phyloP scores from a whole-genome alignment of 1,139 yeast genomes.

The Sporopachydermia cereana region DNA sequence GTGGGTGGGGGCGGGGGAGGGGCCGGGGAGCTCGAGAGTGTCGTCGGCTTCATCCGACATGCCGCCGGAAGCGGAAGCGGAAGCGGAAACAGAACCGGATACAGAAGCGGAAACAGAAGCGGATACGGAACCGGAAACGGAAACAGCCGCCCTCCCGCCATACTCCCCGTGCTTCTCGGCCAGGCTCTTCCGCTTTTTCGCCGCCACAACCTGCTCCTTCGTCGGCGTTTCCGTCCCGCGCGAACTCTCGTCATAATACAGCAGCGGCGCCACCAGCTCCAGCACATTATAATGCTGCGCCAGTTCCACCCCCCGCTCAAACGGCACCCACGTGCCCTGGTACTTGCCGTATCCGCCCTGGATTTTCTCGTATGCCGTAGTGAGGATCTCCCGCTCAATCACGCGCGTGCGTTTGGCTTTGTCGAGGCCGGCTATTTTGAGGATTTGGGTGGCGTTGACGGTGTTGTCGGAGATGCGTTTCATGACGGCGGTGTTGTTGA shows the following conservation, averaged over 20 bases:
- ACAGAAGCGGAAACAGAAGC: slow-evolving; percentile 7
- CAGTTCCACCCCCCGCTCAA: slow-evolving; percentile 41
- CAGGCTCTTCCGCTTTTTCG: slow-evolving; percentile 19
- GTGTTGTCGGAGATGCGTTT: slow-evolving; percentile 54
- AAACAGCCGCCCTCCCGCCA: slow-evolving; percentile 4
- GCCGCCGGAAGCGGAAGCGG: slow-evolving; percentile 8
- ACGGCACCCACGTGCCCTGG: slow-evolving; percentile 92
- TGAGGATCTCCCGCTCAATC: slow-evolving; percentile 77
- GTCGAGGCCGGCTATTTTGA: slow-evolving; percentile 79
- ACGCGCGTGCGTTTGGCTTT: slow-evolving; percentile 78
- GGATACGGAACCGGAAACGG: slow-evolving; percentile 6
- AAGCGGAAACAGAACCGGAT: slow-evolving; percentile 8
- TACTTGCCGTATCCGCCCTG: slow-evolving; percentile 94
- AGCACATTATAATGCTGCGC: slow-evolving; percentile 54
- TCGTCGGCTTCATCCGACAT: too few species aligned
- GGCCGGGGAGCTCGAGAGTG: not conserved
- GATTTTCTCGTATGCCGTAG: slow-evolving; percentile 79
- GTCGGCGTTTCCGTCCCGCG: slow-evolving; percentile 54
- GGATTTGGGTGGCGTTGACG: slow-evolving; percentile 73
- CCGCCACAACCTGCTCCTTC: slow-evolving; percentile 33
- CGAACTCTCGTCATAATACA: slow-evolving; percentile 42
- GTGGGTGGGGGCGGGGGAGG: not conserved
- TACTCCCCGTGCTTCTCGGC: not conserved
- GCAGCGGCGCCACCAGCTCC: slow-evolving; percentile 50
- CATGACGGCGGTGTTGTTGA: not conserved